Percentiles rank a stretch among this genome's conserved stretches.
Conservation (phyloP, 2,329 filamentous ascomycete genomes). For the Grosmannia huntii region DNA sequence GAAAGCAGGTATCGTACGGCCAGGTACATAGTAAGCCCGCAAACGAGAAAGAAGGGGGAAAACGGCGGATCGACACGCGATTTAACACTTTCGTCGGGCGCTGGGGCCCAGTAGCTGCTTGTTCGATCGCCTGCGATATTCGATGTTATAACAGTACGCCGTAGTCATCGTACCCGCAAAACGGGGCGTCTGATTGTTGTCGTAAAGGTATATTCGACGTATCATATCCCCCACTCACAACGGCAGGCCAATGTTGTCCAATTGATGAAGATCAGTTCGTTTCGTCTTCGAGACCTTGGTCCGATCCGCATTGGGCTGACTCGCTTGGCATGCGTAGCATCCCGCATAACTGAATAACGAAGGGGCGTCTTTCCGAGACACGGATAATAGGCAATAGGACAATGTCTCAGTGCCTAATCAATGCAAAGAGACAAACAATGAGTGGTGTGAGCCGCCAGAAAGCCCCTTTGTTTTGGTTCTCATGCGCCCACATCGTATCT, state of each 20-base stretch:
- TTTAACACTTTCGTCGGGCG: neutral
- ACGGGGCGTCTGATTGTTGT: too few relatives aligned
- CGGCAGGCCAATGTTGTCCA: neutral
- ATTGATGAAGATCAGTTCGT: neutral
- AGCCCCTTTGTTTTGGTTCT: neutral
- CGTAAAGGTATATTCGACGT: neutral
- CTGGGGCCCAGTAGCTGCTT: neutral
- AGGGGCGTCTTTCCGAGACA: neutral
- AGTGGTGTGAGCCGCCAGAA: neutral
- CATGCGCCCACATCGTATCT: too few relatives aligned
- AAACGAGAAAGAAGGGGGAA: neutral
- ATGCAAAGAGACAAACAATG: neutral
- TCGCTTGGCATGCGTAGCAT: neutral
- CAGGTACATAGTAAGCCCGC: neutral
- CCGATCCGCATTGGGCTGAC: neutral
- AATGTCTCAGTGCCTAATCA: neutral
- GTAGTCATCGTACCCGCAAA: too few relatives aligned
- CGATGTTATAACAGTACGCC: too few relatives aligned
- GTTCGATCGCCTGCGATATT: neutral
- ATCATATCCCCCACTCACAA: neutral
- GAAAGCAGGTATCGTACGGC: neutral
- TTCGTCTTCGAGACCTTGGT: neutral
- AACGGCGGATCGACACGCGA: neutral
- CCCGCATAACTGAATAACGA: neutral
- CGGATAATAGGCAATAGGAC: neutral